Base-by-base conservation (phyloP, 2,329 filamentous ascomycete species). In the Epichloe typhina region DNA sequence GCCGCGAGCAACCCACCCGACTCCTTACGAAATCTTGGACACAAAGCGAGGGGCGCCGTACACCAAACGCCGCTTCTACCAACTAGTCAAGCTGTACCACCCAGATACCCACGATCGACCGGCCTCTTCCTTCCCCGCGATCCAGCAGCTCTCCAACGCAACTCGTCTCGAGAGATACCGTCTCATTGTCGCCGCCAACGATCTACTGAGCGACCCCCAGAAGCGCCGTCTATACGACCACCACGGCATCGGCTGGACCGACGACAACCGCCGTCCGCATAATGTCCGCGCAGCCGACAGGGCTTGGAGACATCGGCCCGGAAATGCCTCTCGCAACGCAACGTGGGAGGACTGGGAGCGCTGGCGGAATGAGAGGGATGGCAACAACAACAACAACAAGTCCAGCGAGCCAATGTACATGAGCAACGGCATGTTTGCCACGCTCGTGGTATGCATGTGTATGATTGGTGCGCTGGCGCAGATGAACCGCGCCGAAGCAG, bases 311-410 rank as follows among this genome's bases (percentile, higher is more conserved):
- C 59, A 69, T 13, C 62, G 64, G 36, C 69, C 72, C 0, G 72
- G 71, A 23, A 76, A 67, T 50, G 65, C 77, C 12, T 75, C 74
- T 47, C 68, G 69, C 58, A 97, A 97, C 64, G 93, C 88, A 1
- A 97, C 93, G 0, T 98, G 93, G 93, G 93, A 98, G 64, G 93
- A 98, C 65, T 96, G 90, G 90, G 88, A 95, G 69, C 76, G 75
- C 43, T 95, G 85, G 83, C 77, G 86, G 58, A 72, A 80, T 36
- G 65, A 73, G 65, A 63, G 72, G 61, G 65, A 73, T 46, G 70
- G 73, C 58, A 61, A 64, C 23, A 64, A 64, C 23, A 23, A 23
- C 23, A 61, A 60, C 61, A 64, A 64, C 23, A 64, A 64, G 55
- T 70, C 67, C 56, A 70, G 67, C 56, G 68, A 74, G 55, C 76